These are phyloP conservation scores for Tuber indicum DNA, from an alignment of 495 filamentous ascomycete genomes.

Conservation along the genomic window DNA sequence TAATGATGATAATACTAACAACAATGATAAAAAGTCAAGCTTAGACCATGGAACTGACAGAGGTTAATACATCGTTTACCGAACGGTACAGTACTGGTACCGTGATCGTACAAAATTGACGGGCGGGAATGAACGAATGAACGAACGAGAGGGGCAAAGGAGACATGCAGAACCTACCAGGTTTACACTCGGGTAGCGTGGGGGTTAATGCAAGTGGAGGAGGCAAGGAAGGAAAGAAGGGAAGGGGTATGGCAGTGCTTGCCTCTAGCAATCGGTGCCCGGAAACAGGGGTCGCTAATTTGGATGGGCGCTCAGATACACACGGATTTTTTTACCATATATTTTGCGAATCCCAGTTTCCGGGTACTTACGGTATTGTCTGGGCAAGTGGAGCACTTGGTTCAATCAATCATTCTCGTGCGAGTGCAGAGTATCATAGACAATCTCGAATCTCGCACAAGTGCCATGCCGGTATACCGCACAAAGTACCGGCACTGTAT, in stretches of 20 bases:
- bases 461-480: too few species aligned
- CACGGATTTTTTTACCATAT: too few species aligned
- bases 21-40: not conserved
- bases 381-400: too few species aligned
- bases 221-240: not conserved
- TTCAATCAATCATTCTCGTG: not conserved
- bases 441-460: not conserved
- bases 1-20: not conserved
- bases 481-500: too few species aligned
- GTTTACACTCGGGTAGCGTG: not conserved
- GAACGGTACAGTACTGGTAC: not conserved
- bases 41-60: not conserved
- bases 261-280: too few species aligned
- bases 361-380: too few species aligned
- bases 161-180: not conserved
- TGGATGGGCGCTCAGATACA: too few species aligned
- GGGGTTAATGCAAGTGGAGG: not conserved
- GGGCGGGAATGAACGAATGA: not conserved
- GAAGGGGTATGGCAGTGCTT: not conserved
- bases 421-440: not conserved
- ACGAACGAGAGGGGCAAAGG: not conserved
- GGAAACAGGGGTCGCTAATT: too few species aligned
- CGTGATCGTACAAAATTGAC: not conserved
- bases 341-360: too few species aligned
- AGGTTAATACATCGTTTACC: not conserved